Base-by-base conservation (phyloP, 768 basidiomycete species). In the Jaapia argillacea region DNA sequence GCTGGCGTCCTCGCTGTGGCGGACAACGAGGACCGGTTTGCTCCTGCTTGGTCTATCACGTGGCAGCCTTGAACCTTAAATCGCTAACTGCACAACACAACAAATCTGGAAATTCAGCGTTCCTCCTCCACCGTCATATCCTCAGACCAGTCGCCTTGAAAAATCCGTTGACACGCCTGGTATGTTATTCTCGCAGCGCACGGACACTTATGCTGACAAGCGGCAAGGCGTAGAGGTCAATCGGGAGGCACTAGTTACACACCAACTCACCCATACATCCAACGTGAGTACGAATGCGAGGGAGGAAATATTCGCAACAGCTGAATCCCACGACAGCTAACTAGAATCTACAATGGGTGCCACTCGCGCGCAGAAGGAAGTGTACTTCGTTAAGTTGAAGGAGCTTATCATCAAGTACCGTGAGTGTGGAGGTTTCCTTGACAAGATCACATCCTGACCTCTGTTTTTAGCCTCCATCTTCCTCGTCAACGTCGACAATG, bases 401-500 rank as follows among this genome's bases (percentile, higher is more conserved):
- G 84, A 88, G 59, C 84, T 98, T 57, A 74, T 99, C 56, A 69
- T 77, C 66, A 81, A 86, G 66, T 93, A 85, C 65, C 75, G 92
- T 96, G 51, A 59, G 88, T 75, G 24, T 14, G 26, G n/a, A n/a
- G n/a, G n/a, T n/a, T n/a, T 24, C n/a, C 3, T 25, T 28, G 7
- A 23, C 16, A 20, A 5, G 12, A 22, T 3, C 24, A 33, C 28
- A n/a, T n/a, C 23, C 16, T 7, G 33, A 21, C 33, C 18, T 36
- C 37, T 27, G 26, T 40, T 16, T 41, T n/a, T 53, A 96, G 93
- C 90, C 58, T 94, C 94, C 46, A 90, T 99, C 70, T 97, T 99
- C 76, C 58, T 98, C 52, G 94, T 97, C 72, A 97, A 97, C 67
- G 92, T 99, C 64, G 96, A 98, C 81, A 99, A 98, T 71, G 96